These are phyloP conservation scores for Diaporthe vexans DNA, from an alignment of 2,329 filamentous ascomycete species.

Conservation along the genomic window DNA sequence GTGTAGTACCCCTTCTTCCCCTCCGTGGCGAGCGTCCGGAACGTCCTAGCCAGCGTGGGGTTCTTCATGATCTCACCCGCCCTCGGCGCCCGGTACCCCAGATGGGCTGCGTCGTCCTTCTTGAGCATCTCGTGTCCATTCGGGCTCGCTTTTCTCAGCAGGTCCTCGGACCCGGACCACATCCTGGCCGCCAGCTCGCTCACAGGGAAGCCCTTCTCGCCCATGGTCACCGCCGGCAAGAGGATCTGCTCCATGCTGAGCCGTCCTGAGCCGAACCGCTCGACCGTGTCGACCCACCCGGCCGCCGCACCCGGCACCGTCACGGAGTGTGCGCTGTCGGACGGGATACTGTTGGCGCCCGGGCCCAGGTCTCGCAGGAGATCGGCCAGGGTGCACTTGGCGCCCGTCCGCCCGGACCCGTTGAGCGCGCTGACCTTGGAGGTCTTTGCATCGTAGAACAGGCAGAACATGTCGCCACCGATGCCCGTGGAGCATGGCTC, in stretches of 20 bases:
- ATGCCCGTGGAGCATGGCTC: conserved; percentile 95
- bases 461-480: conserved; percentile 96
- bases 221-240: conserved; percentile 85
- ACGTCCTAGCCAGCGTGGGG: conserved; percentile 83
- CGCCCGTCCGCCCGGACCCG: conserved; percentile 88
- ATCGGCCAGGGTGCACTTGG: conserved; percentile 76
- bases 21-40: conserved; percentile 81
- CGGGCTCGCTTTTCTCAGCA: conserved; percentile 80
- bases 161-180: conserved; percentile 78
- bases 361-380: conserved; percentile 79
- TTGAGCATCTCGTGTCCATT: conserved; percentile 93
- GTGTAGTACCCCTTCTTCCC: conserved; percentile 94
- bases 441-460: conserved; percentile 88
- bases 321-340: conserved; percentile 82
- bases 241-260: conserved; percentile 83
- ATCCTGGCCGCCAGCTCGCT: conserved; percentile 80
- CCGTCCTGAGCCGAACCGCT: conserved; percentile 91
- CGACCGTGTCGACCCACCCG: conserved; percentile 91
- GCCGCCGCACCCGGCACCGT: conserved; percentile 93
- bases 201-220: conserved; percentile 90
- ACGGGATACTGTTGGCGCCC: conserved; percentile 71
- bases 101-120: conserved; percentile 72
- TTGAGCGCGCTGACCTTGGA: conserved; percentile 90
- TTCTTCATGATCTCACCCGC: conserved; percentile 93
- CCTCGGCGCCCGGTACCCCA: conserved; percentile 80